These are phyloP conservation scores for Teunomyces stri DNA, from an alignment of 805 yeast genomes.

Conservation along the genomic window DNA sequence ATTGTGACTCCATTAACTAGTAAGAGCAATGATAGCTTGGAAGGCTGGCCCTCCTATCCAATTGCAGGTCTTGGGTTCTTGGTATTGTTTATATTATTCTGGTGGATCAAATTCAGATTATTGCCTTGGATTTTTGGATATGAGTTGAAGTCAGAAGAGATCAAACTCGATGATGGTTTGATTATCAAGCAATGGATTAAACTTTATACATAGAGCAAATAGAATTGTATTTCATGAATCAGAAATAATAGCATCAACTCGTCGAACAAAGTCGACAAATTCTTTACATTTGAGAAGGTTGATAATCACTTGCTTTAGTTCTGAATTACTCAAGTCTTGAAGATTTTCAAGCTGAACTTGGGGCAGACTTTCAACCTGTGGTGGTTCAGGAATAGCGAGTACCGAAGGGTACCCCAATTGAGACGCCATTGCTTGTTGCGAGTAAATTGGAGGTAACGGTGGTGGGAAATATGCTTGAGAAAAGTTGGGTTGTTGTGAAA, in stretches of 20 bases:
- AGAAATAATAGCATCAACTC: constrained; percentile 15
- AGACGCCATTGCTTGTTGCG: not conserved
- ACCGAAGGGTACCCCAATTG: not conserved
- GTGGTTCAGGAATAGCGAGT: not conserved
- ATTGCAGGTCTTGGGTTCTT: constrained; percentile 44
- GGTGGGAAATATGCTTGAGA: not conserved
- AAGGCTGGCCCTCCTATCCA: constrained; percentile 49
- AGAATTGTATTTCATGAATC: constrained; percentile 3
- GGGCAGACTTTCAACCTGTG: not conserved
- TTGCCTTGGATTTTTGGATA: constrained; percentile 50
- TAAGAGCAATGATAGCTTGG: constrained; percentile 42
- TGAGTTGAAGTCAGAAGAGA: constrained; percentile 38
- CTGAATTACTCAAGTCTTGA: not conserved
- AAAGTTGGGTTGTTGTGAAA: not conserved
- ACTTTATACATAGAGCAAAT: constrained; percentile 9
- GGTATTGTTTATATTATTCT: constrained; percentile 45
- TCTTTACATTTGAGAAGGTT: constrained; percentile 12
- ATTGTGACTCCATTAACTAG: constrained; percentile 48
- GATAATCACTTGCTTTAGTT: constrained; percentile 7
- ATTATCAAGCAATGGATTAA: constrained; percentile 56
- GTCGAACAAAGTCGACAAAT: constrained; percentile 14
- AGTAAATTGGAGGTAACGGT: not conserved
- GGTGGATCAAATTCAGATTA: constrained; percentile 51
- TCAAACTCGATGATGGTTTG: constrained; percentile 55
- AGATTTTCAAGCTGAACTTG: not conserved